Percentiles rank a stretch among this genome's conserved stretches.
Evolutionary conservation across 2,329 filamentous ascomycete genomes (phyloP).

Genomic region (Cladosporium oxysporum): DNA sequence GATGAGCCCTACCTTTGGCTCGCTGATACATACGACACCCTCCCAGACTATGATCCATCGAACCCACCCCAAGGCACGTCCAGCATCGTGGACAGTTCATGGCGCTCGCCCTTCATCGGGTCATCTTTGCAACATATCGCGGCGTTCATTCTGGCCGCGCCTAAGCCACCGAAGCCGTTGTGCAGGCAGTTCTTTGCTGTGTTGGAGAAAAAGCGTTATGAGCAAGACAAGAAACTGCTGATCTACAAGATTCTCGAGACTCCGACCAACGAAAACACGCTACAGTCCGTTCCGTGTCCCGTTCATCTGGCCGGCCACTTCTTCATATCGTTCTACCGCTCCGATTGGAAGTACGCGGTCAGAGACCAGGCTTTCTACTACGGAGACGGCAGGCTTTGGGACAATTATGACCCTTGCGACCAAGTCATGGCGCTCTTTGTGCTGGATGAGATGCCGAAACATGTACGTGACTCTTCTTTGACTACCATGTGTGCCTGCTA

Average conservation of each 20-base stretch:
- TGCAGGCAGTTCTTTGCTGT: neutral
- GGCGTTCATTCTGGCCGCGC: neutral
- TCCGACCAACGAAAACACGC: neutral
- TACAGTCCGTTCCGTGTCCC: neutral
- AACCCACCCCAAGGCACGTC: neutral
- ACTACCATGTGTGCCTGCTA: neutral
- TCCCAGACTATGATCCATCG: neutral
- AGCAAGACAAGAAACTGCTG: neutral
- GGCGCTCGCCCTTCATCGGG: slow-evolving; percentile 1
- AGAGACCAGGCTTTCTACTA: neutral
- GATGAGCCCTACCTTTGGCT: neutral
- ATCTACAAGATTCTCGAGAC: neutral
- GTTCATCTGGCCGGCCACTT: neutral
- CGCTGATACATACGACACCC: neutral
- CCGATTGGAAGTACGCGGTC: neutral
- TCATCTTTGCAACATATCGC: neutral
- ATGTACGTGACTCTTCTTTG: neutral
- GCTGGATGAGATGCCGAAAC: neutral
- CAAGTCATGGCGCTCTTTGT: neutral
- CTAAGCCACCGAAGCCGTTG: slow-evolving; percentile 4
- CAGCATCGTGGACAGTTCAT: neutral
- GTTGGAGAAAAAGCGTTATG: neutral
- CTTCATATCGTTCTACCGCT: neutral
- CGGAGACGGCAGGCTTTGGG: neutral
- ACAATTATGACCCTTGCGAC: neutral